Conservation (phyloP, 129 eudicot species). For the sunflower (Helianthus annuus) region DNA sequence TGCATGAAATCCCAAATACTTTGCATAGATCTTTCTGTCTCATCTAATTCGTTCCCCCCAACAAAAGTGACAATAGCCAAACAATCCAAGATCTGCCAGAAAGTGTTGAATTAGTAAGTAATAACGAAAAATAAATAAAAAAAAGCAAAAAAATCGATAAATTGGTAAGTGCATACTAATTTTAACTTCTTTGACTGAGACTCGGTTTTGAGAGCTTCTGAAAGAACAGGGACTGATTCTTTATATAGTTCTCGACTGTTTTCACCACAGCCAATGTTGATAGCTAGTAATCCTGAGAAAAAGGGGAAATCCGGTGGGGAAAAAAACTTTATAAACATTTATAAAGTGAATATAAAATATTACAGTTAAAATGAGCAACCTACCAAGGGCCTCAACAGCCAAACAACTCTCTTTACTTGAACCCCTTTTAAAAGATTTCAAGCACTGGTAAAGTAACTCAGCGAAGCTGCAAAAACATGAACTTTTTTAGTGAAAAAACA, state of each 20-base stretch:
- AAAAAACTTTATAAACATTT: background rate
- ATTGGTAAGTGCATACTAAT: conserved; percentile 37
- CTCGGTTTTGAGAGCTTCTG: conserved; percentile 51
- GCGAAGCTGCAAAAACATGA: conserved; percentile 46
- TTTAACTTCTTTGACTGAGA: conserved; percentile 39
- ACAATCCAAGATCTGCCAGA: conserved; percentile 42
- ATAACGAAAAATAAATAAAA: background rate
- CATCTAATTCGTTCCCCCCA: conserved; percentile 45
- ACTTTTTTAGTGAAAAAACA: background rate
- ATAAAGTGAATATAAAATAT: background rate
- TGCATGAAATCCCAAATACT: conserved; percentile 47
- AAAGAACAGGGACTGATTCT: conserved; percentile 43
- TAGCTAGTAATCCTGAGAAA: conserved; percentile 45
- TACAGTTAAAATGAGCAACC: background rate
- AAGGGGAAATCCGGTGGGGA: background rate
- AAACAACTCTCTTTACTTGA: conserved; percentile 50
- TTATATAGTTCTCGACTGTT: conserved; percentile 46
- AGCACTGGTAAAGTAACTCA: conserved; percentile 46
- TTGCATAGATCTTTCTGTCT: conserved; percentile 58
- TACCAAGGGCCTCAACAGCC: conserved; percentile 56
- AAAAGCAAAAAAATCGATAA: background rate
- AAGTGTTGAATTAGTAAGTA: conserved; percentile 18
- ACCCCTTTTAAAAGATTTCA: conserved; percentile 47
- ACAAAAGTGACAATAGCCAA: conserved; percentile 57
- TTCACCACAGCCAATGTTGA: conserved; percentile 58